Base-by-base conservation (phyloP, 164 flowering plant genomes). In the Protea cynaroides region DNA sequence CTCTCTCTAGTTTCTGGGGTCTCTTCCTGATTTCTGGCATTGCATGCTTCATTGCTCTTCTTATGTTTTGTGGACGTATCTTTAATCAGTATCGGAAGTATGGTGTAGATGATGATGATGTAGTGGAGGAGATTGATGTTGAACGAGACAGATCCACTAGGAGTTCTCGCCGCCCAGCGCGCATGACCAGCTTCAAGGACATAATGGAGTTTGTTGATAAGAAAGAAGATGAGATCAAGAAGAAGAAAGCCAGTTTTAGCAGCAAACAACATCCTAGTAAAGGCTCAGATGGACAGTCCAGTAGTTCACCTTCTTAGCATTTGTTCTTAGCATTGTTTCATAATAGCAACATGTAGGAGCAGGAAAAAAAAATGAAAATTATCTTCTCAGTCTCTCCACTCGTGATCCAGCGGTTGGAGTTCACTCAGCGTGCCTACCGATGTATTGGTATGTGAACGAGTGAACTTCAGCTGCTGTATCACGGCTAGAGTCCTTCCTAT, bases 1-100 rank as follows among this genome's bases (percentile, higher is more conserved):
- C 83, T 8, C 88, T 92, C 10, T 71, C 29, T 18, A 95, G 99
- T 78, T 95, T 95, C 65, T 92, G 99, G 97, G 99, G 99, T 36
- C 82, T 92, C 21, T 92, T 90, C 70, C 83, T 90, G 58, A 86
- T 95, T 29, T 85, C 88, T 65, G 97, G 94, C 54, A 54, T 82
- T 25, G 80, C 83, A 1, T 87, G 92, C 75, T 55, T 84, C 64
- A 37, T 88, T 23, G 85, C 97, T 25, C 84, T 95, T 47, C 23
- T 69, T 1, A 40, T 81, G 13, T 94, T 87, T 72, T 81, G 71
- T 78, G 65, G 69, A 53, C 79, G 81, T 65, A 71, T 86, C 17
- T 51, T 76, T 7, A 47, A 67, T 59, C 95, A 94, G 71, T 94
- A 65, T 77, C 81, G 74, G 19, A 83, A 65, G 68, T 86, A 78